Evolutionary conservation across 2,329 filamentous ascomycete genomes (phyloP).

Genomic region (Graphilbum fragrans): DNA sequence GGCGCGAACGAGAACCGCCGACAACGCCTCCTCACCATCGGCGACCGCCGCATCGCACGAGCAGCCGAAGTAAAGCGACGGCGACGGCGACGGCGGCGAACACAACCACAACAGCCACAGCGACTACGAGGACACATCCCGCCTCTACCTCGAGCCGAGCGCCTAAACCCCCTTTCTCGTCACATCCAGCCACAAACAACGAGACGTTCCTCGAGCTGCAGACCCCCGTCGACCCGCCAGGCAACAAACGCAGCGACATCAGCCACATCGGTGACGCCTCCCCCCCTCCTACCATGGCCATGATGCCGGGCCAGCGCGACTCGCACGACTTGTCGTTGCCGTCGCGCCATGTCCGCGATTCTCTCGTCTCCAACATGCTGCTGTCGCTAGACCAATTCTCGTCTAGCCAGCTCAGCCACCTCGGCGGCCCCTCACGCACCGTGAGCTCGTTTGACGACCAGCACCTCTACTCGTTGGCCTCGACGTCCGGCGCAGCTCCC

Average conservation of each 20-base stretch:
- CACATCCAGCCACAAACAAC: slow-evolving; percentile 15
- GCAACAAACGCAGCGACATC: slow-evolving; percentile 18
- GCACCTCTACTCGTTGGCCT: slow-evolving; percentile 16
- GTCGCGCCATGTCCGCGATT: slow-evolving; percentile 67
- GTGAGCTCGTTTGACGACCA: slow-evolving; percentile 22
- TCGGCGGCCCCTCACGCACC: slow-evolving; percentile 11
- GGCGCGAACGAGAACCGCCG: no score
- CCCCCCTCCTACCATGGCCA: slow-evolving; percentile 12
- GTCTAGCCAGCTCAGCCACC: slow-evolving; percentile 29
- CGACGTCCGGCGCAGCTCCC: slow-evolving; percentile 14
- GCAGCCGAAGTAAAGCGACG: no score
- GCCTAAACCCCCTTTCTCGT: slow-evolving; percentile 15
- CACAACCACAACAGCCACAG: slow-evolving; percentile 12
- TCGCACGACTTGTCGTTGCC: slow-evolving; percentile 81
- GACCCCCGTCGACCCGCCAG: slow-evolving; percentile 23
- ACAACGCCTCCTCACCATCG: no score
- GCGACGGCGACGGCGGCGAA: slow-evolving; percentile 2
- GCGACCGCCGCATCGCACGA: no score
- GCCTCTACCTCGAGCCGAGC: slow-evolving; percentile 20
- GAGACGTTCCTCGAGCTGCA: slow-evolving; percentile 26
- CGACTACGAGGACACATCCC: no score
- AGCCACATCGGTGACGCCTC: neutral
- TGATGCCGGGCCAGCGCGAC: slow-evolving; percentile 33
- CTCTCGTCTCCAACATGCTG: slow-evolving; percentile 91
- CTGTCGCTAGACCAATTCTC: slow-evolving; percentile 81